Base-by-base conservation (phyloP, 805 yeast species). In the Ogataea chonburiensis region DNA sequence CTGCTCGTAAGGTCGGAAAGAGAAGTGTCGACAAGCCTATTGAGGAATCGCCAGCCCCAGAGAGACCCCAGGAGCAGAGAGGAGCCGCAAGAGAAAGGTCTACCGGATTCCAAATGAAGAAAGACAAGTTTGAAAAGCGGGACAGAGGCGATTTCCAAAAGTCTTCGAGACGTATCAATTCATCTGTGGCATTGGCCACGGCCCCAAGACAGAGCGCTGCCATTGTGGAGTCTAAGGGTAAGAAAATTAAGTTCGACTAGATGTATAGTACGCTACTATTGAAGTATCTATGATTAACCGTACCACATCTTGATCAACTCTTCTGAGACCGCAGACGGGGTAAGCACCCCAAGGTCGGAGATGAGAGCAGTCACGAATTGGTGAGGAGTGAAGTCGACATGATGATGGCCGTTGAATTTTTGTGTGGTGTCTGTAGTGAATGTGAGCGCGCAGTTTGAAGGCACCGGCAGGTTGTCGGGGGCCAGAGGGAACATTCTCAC, bases 221-320 rank as follows among this genome's bases (percentile, higher is more conserved):
- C 5, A 86, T 91, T 56, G 95, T 88, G 18, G 78, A 86, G 32
- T 83, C 96, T 1, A 70, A 80, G n/a, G 98, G 98, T 59, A 89
- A 86, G 64, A 91, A 88, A 59, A 70, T 73, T 25, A 81, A 75
- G 5, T 86, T 86, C 56, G 82, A 81, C 49, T 75, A 36, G 15
- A 28, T 26, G 25, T 38, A 28, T 13, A 34, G 33, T 35, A 35
- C 39, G 39, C 39, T 19, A 24, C 27, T 28, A 34, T 23, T 34
- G 17, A 24, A 18, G 10, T 19, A 24, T 24, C n/a, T 24, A 21
- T 28, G 27, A 8, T 60, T 60, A 89, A 61, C 89, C 97, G 55
- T 88, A 89, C 97, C 97, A 93, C 79, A 93, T 87, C 64, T 93
- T 93, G 59, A 93, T 93, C 61, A 93, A 73, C 64, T 93, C 99